Conservation (phyloP, 1,284 basidiomycete species). For the Thelephora terrestris region DNA sequence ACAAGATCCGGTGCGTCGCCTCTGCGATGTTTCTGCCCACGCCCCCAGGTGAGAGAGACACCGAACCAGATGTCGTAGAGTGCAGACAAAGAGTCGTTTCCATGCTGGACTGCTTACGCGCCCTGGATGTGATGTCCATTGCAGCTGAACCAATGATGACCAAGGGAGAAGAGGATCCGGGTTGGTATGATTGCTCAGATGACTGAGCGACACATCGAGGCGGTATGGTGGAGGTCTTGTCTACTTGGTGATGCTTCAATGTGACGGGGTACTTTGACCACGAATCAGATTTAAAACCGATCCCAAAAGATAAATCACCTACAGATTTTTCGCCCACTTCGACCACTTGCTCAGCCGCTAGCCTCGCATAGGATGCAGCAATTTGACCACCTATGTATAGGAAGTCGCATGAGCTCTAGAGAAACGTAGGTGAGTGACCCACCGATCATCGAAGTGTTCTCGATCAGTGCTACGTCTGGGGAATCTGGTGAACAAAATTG, state of each 20-base stretch:
- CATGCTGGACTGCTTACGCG: constrained; percentile 17
- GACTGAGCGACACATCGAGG: neutral
- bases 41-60: constrained; percentile 75
- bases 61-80: constrained; percentile 76
- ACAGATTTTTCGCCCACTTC: constrained; percentile 18
- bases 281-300: neutral
- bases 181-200: neutral
- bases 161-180: constrained; percentile 29
- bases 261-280: neutral
- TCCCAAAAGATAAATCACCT: constrained; percentile 17
- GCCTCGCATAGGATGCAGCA: constrained; percentile 65
- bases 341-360: constrained; percentile 24
- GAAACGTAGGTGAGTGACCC: constrained; percentile 17
- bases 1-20: constrained; percentile 61
- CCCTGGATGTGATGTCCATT: constrained; percentile 71
- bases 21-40: constrained; percentile 94
- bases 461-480: constrained; percentile 79
- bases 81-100: constrained; percentile 29
- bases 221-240: neutral
- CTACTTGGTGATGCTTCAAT: neutral
- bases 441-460: constrained; percentile 89
- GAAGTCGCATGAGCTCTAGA: neutral
- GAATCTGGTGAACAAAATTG: neutral
- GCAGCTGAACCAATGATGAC: constrained; percentile 79
- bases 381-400: constrained; percentile 56